A percentile compares a stretch with the other conserved stretches of the same genome.
phyloP scores from a whole-genome alignment of 331 rosid genomes.

The Malus hybrid region DNA sequence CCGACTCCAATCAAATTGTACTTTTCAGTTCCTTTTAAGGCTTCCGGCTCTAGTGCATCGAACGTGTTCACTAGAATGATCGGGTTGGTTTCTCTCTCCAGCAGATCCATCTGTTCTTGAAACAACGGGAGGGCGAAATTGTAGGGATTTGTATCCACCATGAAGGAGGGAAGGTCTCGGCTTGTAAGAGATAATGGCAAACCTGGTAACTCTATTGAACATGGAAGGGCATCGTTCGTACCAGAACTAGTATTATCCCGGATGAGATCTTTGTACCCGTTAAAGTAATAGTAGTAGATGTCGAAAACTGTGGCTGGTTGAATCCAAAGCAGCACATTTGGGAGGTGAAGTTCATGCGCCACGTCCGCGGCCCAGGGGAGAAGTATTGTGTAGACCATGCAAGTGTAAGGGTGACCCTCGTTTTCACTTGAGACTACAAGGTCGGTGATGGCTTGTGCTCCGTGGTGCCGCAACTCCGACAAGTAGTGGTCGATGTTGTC shows the following conservation, averaged over 20 bases:
- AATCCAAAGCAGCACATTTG: conserved; percentile 38
- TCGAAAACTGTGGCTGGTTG: conserved; percentile 49
- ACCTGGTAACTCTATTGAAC: conserved; percentile 33
- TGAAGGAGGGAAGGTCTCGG: conserved; percentile 42
- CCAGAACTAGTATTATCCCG: not conserved
- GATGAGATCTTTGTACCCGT: conserved; percentile 19
- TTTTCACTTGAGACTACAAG: not conserved
- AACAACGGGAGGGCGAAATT: conserved; percentile 10
- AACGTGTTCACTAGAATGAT: conserved; percentile 44
- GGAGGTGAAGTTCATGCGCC: conserved; percentile 40
- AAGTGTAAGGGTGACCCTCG: conserved; percentile 21
- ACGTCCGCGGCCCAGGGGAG: conserved; percentile 33
- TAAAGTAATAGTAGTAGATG: conserved; percentile 41
- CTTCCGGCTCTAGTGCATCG: conserved; percentile 40
- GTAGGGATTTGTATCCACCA: conserved; percentile 5
- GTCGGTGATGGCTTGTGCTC: conserved; percentile 5
- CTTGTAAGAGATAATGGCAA: conserved; percentile 23
- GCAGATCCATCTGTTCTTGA: not conserved
- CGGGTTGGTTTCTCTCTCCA: conserved; percentile 13
- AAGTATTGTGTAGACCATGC: conserved; percentile 25
- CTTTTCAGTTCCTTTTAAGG: conserved; percentile 19
- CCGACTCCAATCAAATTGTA: conserved; percentile 13
- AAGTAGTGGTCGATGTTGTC: not conserved
- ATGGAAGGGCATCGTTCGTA: not conserved
- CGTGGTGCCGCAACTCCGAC: conserved; percentile 4